Percentiles rank a stretch among this genome's conserved stretches.
Conservation (phyloP, 805 yeast species). For the Geotrichum ghanense region DNA sequence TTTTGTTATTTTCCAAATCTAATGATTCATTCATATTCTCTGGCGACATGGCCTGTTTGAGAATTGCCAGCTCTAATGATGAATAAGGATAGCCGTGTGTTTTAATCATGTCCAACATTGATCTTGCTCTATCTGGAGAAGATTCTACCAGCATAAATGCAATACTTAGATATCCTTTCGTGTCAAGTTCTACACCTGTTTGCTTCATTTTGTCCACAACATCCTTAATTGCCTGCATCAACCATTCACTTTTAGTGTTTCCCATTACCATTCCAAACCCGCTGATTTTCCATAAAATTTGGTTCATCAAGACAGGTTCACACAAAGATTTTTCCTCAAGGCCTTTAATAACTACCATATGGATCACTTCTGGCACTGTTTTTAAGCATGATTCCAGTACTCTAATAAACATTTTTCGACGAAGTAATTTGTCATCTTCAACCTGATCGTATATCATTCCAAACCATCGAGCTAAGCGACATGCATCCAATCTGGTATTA, state of each 20-base stretch:
- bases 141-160: constrained; percentile 14
- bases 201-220: constrained; percentile 14
- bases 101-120: constrained; percentile 10
- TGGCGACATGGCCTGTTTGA: not conserved
- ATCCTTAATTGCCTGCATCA: constrained; percentile 18
- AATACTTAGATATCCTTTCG: constrained; percentile 22
- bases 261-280: constrained; percentile 19
- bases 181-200: constrained; percentile 12
- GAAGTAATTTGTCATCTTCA: not conserved
- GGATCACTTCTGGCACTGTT: not conserved
- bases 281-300: constrained; percentile 21
- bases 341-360: not conserved
- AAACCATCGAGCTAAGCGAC: constrained; percentile 14
- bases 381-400: not conserved
- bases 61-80: constrained; percentile 10
- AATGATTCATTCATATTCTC: not conserved
- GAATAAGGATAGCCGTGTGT: constrained; percentile 13
- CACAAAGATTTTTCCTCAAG: constrained; percentile 4
- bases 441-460: constrained; percentile 1
- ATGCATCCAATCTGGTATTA: constrained; percentile 15
- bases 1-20: not conserved
- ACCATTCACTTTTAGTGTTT: constrained; percentile 9
- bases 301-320: constrained; percentile 13
- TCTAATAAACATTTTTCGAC: not conserved
- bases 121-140: constrained; percentile 8